A percentile compares a stretch with the other conserved stretches of the same genome.
Conservation (phyloP, 805 yeast species). For the Candida nemodendra region DNA sequence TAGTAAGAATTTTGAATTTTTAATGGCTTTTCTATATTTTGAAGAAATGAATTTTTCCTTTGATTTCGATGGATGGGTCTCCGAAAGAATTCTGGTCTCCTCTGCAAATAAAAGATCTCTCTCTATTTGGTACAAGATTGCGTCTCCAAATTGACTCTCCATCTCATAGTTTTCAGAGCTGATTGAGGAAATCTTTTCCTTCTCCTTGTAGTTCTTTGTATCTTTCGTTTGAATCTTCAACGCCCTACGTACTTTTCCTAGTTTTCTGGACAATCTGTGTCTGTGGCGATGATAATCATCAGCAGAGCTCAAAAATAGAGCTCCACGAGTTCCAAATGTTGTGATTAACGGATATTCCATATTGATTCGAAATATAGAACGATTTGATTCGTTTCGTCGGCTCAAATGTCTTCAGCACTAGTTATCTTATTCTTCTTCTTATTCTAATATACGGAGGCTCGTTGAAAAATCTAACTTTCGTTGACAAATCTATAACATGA, state of each 20-base stretch:
- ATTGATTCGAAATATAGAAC: too few relatives aligned
- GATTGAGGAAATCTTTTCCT: slow-evolving; percentile 47
- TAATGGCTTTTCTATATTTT: slow-evolving; percentile 64
- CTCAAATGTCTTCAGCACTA: too few relatives aligned
- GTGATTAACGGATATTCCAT: slow-evolving; percentile 46
- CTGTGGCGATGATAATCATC: slow-evolving; percentile 73
- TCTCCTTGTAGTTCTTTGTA: slow-evolving; percentile 56
- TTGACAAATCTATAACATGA: background rate
- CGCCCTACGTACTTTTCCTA: slow-evolving; percentile 64
- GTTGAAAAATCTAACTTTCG: too few relatives aligned
- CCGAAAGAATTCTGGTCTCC: slow-evolving; percentile 57
- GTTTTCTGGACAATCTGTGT: slow-evolving; percentile 53
- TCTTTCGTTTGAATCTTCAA: slow-evolving; percentile 63
- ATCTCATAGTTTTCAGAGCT: slow-evolving; percentile 46
- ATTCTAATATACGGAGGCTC: too few relatives aligned
- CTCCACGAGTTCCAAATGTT: slow-evolving; percentile 57
- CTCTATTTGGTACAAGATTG: slow-evolving; percentile 70
- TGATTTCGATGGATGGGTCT: slow-evolving; percentile 47
- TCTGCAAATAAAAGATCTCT: slow-evolving; percentile 70
- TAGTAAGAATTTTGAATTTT: slow-evolving; percentile 43
- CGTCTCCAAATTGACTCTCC: slow-evolving; percentile 53
- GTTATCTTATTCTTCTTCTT: background rate
- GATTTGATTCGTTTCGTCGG: too few relatives aligned
- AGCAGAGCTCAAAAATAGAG: slow-evolving; percentile 61
- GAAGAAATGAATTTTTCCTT: slow-evolving; percentile 55